These are phyloP conservation scores for Jamesozyma jinghongensis DNA, from an alignment of 805 yeast species.

Conservation along the genomic window DNA sequence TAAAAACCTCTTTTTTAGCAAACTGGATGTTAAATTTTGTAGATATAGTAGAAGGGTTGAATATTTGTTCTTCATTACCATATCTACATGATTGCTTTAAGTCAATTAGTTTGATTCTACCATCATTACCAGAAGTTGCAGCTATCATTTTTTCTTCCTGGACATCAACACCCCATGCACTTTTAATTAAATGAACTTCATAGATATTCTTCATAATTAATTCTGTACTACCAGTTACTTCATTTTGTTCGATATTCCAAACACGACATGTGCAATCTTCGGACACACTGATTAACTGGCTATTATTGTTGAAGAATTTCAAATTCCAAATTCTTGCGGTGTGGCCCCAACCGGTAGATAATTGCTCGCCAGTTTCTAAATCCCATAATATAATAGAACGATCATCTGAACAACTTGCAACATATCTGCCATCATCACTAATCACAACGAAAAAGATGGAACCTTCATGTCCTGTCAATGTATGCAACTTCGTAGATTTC, in stretches of 20 bases:
- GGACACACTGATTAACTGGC: constrained; percentile 52
- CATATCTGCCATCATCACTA: constrained; percentile 43
- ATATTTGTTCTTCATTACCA: constrained; percentile 23
- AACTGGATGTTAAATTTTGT: constrained; percentile 22
- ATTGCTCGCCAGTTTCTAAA: constrained; percentile 42
- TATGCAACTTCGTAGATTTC: constrained; percentile 38
- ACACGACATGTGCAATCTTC: constrained; percentile 82
- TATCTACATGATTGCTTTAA: constrained; percentile 29
- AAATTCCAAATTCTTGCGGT: constrained; percentile 88
- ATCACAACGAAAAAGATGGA: constrained; percentile 76
- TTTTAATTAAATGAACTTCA: constrained; percentile 76
- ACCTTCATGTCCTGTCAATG: constrained; percentile 75
- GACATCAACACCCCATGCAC: constrained; percentile 73
- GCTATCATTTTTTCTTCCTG: constrained; percentile 39
- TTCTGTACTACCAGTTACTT: constrained; percentile 3
- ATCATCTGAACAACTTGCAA: constrained; percentile 89
- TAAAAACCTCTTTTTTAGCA: constrained; percentile 46
- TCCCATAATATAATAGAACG: constrained; percentile 77
- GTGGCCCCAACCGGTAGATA: constrained; percentile 94
- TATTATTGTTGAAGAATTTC: constrained; percentile 39
- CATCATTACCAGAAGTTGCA: constrained; percentile 93
- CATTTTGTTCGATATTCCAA: constrained; percentile 46
- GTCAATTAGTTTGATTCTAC: constrained; percentile 61
- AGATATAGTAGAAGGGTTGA: constrained; percentile 31
- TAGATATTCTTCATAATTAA: constrained; percentile 33